Conservation (phyloP, 139 green algal genomes). For the Tetraselmis chui region DNA sequence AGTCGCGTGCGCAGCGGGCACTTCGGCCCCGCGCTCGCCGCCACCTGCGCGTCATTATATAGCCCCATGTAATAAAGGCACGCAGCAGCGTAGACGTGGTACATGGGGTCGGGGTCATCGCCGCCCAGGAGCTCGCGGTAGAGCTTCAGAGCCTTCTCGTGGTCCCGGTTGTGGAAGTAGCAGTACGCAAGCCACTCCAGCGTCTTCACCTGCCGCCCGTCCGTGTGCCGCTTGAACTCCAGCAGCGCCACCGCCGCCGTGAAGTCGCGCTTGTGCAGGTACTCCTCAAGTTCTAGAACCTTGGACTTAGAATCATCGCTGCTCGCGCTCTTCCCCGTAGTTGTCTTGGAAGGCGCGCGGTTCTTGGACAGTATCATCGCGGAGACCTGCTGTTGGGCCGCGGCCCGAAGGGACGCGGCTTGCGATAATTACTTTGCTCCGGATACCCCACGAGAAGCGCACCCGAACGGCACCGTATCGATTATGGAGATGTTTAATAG, state of each 20-base stretch:
- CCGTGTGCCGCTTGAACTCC: slow-evolving; percentile 44
- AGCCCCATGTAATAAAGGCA: slow-evolving; percentile 73
- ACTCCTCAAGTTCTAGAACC: slow-evolving; percentile 52
- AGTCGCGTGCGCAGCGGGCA: slow-evolving; percentile 55
- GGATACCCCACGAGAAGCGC: too few species aligned
- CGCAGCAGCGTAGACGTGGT: slow-evolving; percentile 51
- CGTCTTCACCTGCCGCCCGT: slow-evolving; percentile 36
- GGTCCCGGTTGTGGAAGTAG: slow-evolving; percentile 71
- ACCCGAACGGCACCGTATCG: too few species aligned
- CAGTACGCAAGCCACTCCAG: slow-evolving; percentile 70
- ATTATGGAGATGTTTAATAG: too few species aligned
- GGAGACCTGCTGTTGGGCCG: too few species aligned
- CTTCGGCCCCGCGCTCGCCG: slow-evolving; percentile 45
- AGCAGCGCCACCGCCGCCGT: slow-evolving; percentile 59
- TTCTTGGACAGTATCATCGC: background rate
- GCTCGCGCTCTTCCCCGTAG: background rate
- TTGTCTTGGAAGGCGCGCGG: background rate
- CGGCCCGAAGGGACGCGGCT: too few species aligned
- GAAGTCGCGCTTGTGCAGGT: slow-evolving; percentile 58
- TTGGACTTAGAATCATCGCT: slow-evolving; percentile 21
- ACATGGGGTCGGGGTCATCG: slow-evolving; percentile 56
- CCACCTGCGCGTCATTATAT: slow-evolving; percentile 53
- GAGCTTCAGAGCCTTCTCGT: slow-evolving; percentile 59
- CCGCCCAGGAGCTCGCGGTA: slow-evolving; percentile 58
- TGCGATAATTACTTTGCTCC: too few species aligned